A percentile compares a stretch with the other conserved stretches of the same genome.
These are phyloP conservation scores for Dioscorea dumetorum DNA, from an alignment of 106 monocot genomes.

Conservation along the genomic window DNA sequence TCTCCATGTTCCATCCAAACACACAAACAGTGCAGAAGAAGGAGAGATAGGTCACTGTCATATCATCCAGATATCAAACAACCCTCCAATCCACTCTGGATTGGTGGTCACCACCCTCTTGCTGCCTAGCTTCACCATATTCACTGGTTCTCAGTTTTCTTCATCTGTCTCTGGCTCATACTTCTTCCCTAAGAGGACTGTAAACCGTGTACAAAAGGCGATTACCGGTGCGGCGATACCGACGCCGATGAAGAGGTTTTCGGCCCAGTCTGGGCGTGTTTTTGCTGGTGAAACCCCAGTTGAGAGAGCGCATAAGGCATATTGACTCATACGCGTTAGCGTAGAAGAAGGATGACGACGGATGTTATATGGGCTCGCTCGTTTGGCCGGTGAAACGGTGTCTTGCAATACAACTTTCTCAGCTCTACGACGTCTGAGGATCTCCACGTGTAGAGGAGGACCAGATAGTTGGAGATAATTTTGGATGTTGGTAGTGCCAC, in stretches of 20 bases:
- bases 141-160: neutral
- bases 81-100: conserved; percentile 52
- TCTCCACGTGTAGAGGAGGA: conserved; percentile 45
- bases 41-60: conserved; percentile 28
- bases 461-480: conserved; percentile 56
- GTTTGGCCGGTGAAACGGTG: conserved; percentile 18
- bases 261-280: conserved; percentile 17
- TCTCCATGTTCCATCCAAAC: conserved; percentile 79
- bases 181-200: conserved; percentile 60
- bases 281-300: conserved; percentile 19
- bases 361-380: conserved; percentile 32
- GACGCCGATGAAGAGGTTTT: conserved; percentile 18
- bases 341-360: conserved; percentile 32
- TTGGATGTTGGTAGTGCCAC: conserved; percentile 78
- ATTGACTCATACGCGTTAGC: conserved; percentile 38
- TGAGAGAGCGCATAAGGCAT: conserved; percentile 25
- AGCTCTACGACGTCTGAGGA: conserved; percentile 33
- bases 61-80: conserved; percentile 45
- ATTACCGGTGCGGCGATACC: conserved; percentile 22
- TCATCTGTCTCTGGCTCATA: conserved; percentile 16
- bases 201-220: conserved; percentile 27
- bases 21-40: conserved; percentile 59
- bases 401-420: conserved; percentile 52
- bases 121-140: neutral
- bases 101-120: conserved; percentile 7